Base-by-base conservation (phyloP, 2,329 filamentous ascomycete genomes). In the Trichoderma sp. region DNA sequence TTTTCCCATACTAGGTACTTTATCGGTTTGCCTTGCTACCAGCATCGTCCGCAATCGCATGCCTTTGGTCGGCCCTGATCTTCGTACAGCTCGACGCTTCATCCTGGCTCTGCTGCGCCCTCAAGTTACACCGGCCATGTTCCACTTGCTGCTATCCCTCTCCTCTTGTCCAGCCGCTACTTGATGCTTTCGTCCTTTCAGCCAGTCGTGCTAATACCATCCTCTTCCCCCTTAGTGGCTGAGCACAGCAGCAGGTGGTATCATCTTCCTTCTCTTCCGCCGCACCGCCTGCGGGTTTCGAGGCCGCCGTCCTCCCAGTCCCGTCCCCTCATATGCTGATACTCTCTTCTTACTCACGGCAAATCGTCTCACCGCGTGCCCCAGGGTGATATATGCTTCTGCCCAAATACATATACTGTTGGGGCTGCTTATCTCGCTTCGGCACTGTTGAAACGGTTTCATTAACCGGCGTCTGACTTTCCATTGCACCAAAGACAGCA, bases 71-170 rank as follows among this genome's bases (percentile, higher is more conserved):
- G 66, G 36, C 9, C 34, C 24, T 68, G 28, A 26, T 53, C 53
- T 68, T 68, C 58, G 51, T 68, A 65, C 67, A 61, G 63, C 71
- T 71, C 69, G 70, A 69, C 56, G 39, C 70, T 53, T 61, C 65
- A 68, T 61, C 71, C 72, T 72, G 73, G 73, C 6, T 51, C 70
- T 39, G 51, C 51, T 39, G 47, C 57, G 51, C 64, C 28, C 51
- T 73, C 70, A 71, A 73, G 76, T 77, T 76, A 76, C 76, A 77
- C 76, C 53, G 69, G 61, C 71, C 67, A 72, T 75, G 75, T 77
- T 76, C 76, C 75, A 77, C 75, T 72, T 74, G 66, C 72, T 75
- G 39, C 69, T 73, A 69, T 66, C 70, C 47, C 73, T 69, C 74
- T 73, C 71, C 70, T 74, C 70, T 53, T 74, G 68, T 67, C 65